Evolutionary conservation across 1,284 basidiomycete species (phyloP), one percentile per base, ranked within the genome.

Genomic region (Irpex sp.): DNA sequence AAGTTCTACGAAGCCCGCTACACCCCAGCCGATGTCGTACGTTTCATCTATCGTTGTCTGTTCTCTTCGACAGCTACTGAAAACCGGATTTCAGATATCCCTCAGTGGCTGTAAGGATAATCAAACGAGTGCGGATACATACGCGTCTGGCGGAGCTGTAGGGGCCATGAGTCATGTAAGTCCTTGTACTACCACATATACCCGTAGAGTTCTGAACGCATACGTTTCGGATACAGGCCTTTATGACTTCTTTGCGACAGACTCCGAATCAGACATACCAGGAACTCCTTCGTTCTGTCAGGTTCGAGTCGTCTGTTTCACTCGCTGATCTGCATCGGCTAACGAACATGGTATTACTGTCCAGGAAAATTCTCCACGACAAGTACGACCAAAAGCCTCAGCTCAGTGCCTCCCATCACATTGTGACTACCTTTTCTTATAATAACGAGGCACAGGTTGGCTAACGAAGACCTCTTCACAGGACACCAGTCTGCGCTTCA

Each of bases 91-190:
- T 13, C 8, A 84, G 82, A 89, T 93, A 36, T 87, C 86, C 11
- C 95, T 89, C 86, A 92, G 90, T 69, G 96, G 95, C 4, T 97
- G 95, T 77, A 95, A 94, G 71, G 95, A 98, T 72, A 85, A 87
- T 13, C 95, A 97, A 76, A 98, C 95, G 7, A 94, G 92, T 70
- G 95, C 95, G 11, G 95, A 98, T 72, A 90, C 94, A 5, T 79
- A 82, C 60, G 92, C 95, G 74, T 85, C 85, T 3, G 94, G 94
- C 1, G 79, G 83, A 61, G 94, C 90, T 4, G 94, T 93, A 1
- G 96, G 95, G 53, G 94, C 94, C 1, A 95, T 95, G 94, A 90
- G 86, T 72, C 87, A 81, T 68, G 88, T 90, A 68, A 56, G 85
- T 79, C 19, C 6, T 33, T 60, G 26, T 49, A 7, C 7, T 50